Conservation (phyloP, 495 filamentous ascomycete genomes). For the Xanthoparmelia taractica region DNA sequence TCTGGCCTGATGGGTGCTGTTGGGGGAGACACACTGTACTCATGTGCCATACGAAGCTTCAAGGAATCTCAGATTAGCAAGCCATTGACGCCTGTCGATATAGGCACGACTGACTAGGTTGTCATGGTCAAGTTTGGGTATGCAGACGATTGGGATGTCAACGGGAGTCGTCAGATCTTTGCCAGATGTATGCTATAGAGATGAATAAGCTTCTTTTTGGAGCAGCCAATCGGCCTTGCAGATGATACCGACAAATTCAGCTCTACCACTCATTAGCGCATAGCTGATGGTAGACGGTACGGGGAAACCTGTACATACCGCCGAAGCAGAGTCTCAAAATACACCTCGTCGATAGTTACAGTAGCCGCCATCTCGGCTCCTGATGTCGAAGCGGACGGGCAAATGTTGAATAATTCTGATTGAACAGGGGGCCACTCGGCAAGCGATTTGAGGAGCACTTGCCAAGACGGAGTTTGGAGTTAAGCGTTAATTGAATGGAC, state of each 20-base stretch:
- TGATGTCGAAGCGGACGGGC: background rate
- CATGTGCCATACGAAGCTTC: slow-evolving; percentile 40
- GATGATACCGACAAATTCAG: slow-evolving; percentile 34
- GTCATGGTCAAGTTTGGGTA: slow-evolving; percentile 49
- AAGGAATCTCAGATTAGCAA: slow-evolving; percentile 15
- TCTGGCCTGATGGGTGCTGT: slow-evolving; percentile 11
- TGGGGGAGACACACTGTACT: slow-evolving; percentile 33
- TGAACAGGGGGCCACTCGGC: background rate
- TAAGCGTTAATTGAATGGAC: too few species aligned
- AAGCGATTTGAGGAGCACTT: background rate
- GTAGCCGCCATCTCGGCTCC: slow-evolving; percentile 30
- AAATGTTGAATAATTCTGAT: background rate
- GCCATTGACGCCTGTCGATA: background rate
- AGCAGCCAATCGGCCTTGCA: slow-evolving; percentile 9
- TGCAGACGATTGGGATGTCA: slow-evolving; percentile 39
- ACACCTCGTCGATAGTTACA: slow-evolving; percentile 45
- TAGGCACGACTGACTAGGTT: slow-evolving; percentile 40
- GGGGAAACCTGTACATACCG: slow-evolving; percentile 30
- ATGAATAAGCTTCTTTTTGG: slow-evolving; percentile 10
- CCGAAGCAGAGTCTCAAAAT: slow-evolving; percentile 47
- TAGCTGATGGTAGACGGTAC: background rate
- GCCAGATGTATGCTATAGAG: slow-evolving; percentile 36
- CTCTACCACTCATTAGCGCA: slow-evolving; percentile 25
- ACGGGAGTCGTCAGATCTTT: slow-evolving; percentile 30
- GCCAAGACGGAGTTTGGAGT: too few species aligned